Evolutionary conservation across 768 basidiomycete genomes (phyloP), one percentile per base, ranked within the genome.

Genomic region (Fibroporia radiculosa): DNA sequence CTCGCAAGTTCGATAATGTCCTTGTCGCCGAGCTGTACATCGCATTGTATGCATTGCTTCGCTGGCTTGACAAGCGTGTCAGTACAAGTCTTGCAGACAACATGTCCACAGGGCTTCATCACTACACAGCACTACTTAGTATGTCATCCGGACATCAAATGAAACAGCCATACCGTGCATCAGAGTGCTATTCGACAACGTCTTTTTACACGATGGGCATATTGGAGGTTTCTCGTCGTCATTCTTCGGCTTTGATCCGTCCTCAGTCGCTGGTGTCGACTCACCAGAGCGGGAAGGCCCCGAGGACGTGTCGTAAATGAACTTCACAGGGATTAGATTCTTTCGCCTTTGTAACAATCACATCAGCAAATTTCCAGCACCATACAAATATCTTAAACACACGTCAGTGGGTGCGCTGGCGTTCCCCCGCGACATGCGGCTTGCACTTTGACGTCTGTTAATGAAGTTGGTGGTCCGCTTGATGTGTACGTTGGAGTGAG

Each of bases 41-140:
- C 91, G 58, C 96, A 99, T 7, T 87, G 82, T 11, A 93, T 77
- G 59, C 96, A 99, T 55, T 89, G 85, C 54, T 79, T 79, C 5
- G 78, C 65, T 0, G 85, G 78, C 24, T 76, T 77, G 14, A 93
- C 83, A 33, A 98, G 80, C 2, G 88, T 81, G 43, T 97, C 92
- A 2, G 82, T 81, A 62, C 96, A 98, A 5, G 82, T 86, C 58
- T 87, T 85, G 65, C 96, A 99, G 1, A 83, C 75, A 23, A 97
- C 92, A 62, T 99, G 92, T 0, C 82, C 84, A 62, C 95, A 99
- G 4, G 84, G 74, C 61, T 84, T 87, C 71, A 84, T 78, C 31
- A 88, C 88, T 90, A 52, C 7, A 22, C 40, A 24, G 34, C 25
- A 33, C 50, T 39, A 24, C 33, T 13, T 38, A 42, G 19, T 29